Base-by-base conservation (phyloP, 129 eudicot genomes). In the Gnaphalium uliginosum region DNA sequence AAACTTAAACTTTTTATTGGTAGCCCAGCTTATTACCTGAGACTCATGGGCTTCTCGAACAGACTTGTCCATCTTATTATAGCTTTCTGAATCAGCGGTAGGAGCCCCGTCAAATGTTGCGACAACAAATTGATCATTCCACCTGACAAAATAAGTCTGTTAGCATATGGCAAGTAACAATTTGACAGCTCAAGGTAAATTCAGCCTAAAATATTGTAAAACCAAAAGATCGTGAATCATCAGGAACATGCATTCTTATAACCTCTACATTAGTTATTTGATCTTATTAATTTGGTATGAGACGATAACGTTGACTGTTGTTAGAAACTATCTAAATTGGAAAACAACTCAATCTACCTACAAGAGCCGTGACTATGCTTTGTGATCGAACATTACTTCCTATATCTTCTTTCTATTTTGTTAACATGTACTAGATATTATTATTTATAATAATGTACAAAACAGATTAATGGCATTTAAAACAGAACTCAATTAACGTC, bases 101-200 rank as follows among this genome's bases (percentile, higher is more conserved):
- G 98, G 97, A 71, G 95, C 91, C 41, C 88, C 88, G 79, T 93
- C 98, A 79, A 90, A 93, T 66, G 82, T 93, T 56, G 91, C 86
- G 33, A 90, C 81, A 19, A 90, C 96, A 81, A 88, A 88, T 73
- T 80, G 89, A 74, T 93, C 97, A 8, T 82, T 81, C 56, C 79
- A 81, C 87, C 98, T 93, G 84, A 50, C 53, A 46, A 46, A 46
- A 80, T 74, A 72, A 66, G 13, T 27, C 62, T 21, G 9, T 68
- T 39, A 39, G 13, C 14, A 39, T 39, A 39, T 39, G 46, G 14
- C 46, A 39, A 39, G 46, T 9, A 39, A 2, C 14, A 39, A 9
- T 1, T 39, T 9, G 46, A 39, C 46, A 3, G 4, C 46, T 1
- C 14, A 39, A 39, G 46, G 46, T 39, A 39, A 39, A 39, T 39